Base-by-base conservation (phyloP, 2,329 filamentous ascomycete genomes). In the Colletotrichum chrysophilum region DNA sequence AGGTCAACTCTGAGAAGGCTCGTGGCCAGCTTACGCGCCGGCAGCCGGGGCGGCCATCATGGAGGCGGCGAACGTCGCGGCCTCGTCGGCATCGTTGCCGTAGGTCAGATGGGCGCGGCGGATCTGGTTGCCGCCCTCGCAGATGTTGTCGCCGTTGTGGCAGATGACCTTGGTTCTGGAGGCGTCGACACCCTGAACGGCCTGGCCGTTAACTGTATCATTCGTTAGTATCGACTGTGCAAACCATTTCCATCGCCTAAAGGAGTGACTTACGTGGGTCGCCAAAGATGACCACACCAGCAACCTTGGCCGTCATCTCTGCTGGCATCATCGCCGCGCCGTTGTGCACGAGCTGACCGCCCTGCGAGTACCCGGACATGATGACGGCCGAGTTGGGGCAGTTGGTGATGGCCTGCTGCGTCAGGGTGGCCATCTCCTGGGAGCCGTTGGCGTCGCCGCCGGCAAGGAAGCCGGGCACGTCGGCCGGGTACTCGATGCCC, bases 401-500 rank as follows among this genome's bases (percentile, higher is more conserved):
- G 55, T 83, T 80, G 18, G 79, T 78, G 56, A 83, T 81, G 7
- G 87, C 86, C 77, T 86, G 81, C 68, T 62, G 16, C 7, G 55
- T 56, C 10, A 70, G 38, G 7, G 56, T 14, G 36, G 66, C 82
- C 87, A 90, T 89, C 71, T 81, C 84, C 52, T 79, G 78, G 67
- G 86, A 86, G 7, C 89, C 88, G 12, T 71, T 79, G 6, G 80
- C 78, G 76, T 89, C 87, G 3, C 89, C 89, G 8, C 87, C 86
- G 14, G 81, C 82, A 6, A 89, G 80, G 77, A 89, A 89, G 0
- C 89, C 89, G 3, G 78, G 76, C 56, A 86, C 76, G 74, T 82
- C 80, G 5, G 89, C 90, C 3, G 86, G 82, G 78, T 91, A 92
- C 36, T 88, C 83, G 24, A 91, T 87, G 66, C 90, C 90, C 81